These are phyloP conservation scores for Fagopyrum esculentum DNA, from an alignment of 148 eudicot genomes.

Conservation along the genomic window DNA sequence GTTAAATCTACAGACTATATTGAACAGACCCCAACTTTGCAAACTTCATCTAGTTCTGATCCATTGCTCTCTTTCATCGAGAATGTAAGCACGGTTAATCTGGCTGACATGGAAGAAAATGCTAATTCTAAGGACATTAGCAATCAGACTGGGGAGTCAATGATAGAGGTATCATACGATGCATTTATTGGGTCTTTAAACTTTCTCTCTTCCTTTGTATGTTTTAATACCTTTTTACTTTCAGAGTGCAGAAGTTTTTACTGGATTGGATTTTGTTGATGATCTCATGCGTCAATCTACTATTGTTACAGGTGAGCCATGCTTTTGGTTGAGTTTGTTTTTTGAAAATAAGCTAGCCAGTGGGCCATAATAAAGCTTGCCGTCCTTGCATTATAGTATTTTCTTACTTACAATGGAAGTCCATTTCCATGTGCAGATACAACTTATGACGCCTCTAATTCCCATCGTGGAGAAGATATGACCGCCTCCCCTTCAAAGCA, in stretches of 20 bases:
- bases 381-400: background rate
- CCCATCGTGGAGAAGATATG: constrained; percentile 18
- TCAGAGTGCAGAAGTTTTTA: constrained; percentile 33
- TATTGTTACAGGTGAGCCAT: constrained; percentile 21
- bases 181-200: background rate
- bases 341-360: background rate
- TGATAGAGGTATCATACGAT: constrained; percentile 27
- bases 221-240: background rate
- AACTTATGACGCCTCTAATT: constrained; percentile 16
- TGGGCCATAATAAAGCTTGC: background rate
- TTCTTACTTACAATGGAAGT: background rate
- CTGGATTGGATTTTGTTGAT: constrained; percentile 26
- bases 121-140: constrained; percentile 7
- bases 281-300: constrained; percentile 25
- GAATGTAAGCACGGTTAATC: constrained; percentile 16
- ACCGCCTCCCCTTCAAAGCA: constrained; percentile 22
- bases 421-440: constrained; percentile 4
- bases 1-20: background rate
- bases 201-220: background rate
- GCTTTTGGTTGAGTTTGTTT: background rate
- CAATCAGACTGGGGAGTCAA: constrained; percentile 19
- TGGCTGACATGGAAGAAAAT: constrained; percentile 14
- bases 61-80: constrained; percentile 11
- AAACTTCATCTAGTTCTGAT: constrained; percentile 10
- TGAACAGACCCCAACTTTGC: background rate